Evolutionary conservation across 148 eudicot species (phyloP).

Genomic region (Arctostaphylos glauca): DNA sequence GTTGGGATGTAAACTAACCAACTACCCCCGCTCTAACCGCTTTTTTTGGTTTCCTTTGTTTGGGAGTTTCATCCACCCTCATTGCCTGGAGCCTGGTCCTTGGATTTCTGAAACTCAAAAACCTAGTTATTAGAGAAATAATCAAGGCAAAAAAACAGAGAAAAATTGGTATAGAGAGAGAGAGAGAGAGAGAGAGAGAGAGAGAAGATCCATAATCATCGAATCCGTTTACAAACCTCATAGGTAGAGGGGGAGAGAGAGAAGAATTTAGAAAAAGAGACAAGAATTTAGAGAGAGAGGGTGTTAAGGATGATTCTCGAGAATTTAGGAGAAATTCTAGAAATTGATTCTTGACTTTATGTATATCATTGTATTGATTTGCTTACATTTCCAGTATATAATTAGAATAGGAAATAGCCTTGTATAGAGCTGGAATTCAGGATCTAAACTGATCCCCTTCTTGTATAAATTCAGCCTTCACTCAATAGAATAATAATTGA

Average conservation of each 20-base stretch:
- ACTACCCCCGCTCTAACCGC: not conserved
- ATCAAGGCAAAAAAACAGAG: not conserved
- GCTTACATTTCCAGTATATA: too few species aligned
- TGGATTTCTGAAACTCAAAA: slow-evolving; percentile 12
- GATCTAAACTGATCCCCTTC: too few species aligned
- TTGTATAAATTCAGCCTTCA: too few species aligned
- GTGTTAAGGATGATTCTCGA: too few species aligned
- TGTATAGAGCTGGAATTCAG: too few species aligned
- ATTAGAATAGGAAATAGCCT: too few species aligned
- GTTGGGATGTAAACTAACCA: not conserved
- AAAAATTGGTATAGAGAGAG: not conserved
- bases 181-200: not conserved
- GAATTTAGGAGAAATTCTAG: too few species aligned
- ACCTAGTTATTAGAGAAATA: slow-evolving; percentile 2
- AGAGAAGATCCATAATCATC: not conserved
- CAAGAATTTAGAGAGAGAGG: not conserved
- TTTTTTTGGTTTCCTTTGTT: not conserved
- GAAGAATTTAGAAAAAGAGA: not conserved
- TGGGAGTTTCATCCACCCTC: slow-evolving; percentile 1
- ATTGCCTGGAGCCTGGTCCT: not conserved
- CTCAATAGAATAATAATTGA: too few species aligned
- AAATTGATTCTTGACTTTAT: too few species aligned
- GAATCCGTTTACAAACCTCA: not conserved
- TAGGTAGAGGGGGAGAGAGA: not conserved
- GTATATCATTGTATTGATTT: too few species aligned